Base-by-base conservation (phyloP, 1,284 basidiomycete genomes). In the Ustilago cynodontis region DNA sequence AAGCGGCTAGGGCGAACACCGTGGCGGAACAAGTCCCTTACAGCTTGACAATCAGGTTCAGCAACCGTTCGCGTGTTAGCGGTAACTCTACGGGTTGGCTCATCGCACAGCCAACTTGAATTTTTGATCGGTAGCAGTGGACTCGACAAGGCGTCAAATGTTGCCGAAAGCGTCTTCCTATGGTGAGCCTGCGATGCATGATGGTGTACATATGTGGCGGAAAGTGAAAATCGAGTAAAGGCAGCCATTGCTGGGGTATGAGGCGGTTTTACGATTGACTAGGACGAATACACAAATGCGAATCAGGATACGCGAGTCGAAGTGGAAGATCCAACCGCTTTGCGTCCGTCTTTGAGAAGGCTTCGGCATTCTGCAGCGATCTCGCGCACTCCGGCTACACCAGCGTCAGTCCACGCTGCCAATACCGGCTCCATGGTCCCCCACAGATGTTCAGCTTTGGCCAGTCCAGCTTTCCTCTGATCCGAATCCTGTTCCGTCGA, bases 391-490 rank as follows among this genome's bases (percentile, higher is more conserved):
- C 80, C 80, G 13, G 56, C 20, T 11, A 82, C 77, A 11, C 80
- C 80, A 0, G 73, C 76, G 39, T 79, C 77, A 3, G 66, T 71
- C 80, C 80, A 82, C 0, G 71, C 71, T 8, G 79, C 77, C 14
- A 82, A 56, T 1, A 81, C 79, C 5, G 72, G 64, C 59, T 80
- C 79, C 71, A 77, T 70, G 1, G 68, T 72, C 3, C 77, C 73
- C 77, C 79, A 82, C 14, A 81, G 59, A 20, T 71, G 60, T 31
- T 80, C 71, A n/a, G 80, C 78, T 45, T 71, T 65, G 18, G 75
- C 69, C 24, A 82, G 59, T 9, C 77, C 80, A 11, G 52, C 56
- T 37, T 59, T 67, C 20, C 63, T 59, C 6, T 51, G 51, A 47
- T 67, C 52, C 2, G 43, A 18, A 29, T 59, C 59, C 3, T 29